phyloP scores from a whole-genome alignment of 108 stramenopile species.

The Nannochloropsis granulata region DNA sequence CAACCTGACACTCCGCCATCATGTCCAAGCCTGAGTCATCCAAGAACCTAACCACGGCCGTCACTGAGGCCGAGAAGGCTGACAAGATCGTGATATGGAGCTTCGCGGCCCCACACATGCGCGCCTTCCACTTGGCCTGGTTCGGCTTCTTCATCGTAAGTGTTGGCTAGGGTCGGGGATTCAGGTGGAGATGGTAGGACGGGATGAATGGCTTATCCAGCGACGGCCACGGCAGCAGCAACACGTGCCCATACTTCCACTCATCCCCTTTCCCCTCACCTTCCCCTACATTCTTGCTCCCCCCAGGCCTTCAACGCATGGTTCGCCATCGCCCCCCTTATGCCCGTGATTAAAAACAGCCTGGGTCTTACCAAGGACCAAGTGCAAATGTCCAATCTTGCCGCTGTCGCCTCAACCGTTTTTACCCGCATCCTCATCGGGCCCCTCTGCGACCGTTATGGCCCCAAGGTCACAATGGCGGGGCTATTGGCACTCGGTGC shows the following conservation, averaged over 20 bases:
- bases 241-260: too few species aligned
- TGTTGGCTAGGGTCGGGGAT: too few species aligned
- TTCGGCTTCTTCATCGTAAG: conserved; percentile 46
- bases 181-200: too few species aligned
- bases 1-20: too few species aligned
- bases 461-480: conserved; percentile 47
- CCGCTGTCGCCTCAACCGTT: conserved; percentile 49
- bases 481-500: conserved; percentile 39
- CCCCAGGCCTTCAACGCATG: conserved; percentile 53
- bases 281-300: too few species aligned
- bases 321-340: conserved; percentile 62
- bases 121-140: conserved; percentile 71
- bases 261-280: too few species aligned
- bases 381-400: conserved; percentile 56
- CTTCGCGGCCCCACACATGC: not conserved
- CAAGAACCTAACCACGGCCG: too few species aligned
- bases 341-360: conserved; percentile 44
- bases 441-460: conserved; percentile 55
- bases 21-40: too few species aligned
- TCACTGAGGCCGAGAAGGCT: too few species aligned
- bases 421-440: conserved; percentile 54
- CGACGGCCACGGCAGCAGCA: too few species aligned
- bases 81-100: too few species aligned
- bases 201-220: too few species aligned
- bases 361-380: conserved; percentile 50